phyloP scores from a whole-genome alignment of 306 rosid genomes.

The Acacia confusa region DNA sequence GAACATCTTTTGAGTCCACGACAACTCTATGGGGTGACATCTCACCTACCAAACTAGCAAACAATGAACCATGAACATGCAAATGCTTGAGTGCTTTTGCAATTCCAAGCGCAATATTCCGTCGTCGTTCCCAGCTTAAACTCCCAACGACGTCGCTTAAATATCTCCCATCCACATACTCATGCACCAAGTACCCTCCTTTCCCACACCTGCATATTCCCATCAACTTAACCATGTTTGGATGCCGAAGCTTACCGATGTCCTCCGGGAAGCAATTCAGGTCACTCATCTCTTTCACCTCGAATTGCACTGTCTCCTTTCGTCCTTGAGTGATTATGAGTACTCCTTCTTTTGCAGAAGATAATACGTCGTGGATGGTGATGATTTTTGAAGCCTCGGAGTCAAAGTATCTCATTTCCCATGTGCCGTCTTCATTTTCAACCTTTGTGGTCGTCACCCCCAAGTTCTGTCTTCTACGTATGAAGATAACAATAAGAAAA shows the following conservation, averaged over 20 bases:
- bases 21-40: constrained; percentile 49
- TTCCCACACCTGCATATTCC: constrained; percentile 53
- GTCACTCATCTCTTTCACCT: constrained; percentile 39
- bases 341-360: constrained; percentile 33
- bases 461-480: constrained; percentile 41
- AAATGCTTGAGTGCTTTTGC: constrained; percentile 47
- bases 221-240: constrained; percentile 43
- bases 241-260: constrained; percentile 48
- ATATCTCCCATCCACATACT: constrained; percentile 32
- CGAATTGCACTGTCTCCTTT: constrained; percentile 30
- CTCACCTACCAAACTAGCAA: constrained; percentile 32
- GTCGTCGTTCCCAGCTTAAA: constrained; percentile 58
- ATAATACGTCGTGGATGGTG: constrained; percentile 42
- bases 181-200: constrained; percentile 45
- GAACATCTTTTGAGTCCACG: constrained; percentile 44
- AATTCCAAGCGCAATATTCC: constrained; percentile 45
- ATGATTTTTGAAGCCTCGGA: constrained; percentile 35
- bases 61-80: constrained; percentile 39
- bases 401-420: constrained; percentile 58
- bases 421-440: constrained; percentile 48
- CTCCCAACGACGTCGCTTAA: constrained; percentile 39
- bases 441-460: constrained; percentile 31
- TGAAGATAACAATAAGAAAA: constrained; percentile 19
- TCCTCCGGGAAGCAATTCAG: constrained; percentile 41
- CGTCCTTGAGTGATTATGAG: constrained; percentile 28